These are phyloP conservation scores for Centella asiatica DNA, from an alignment of 129 eudicot species.

Conservation along the genomic window DNA sequence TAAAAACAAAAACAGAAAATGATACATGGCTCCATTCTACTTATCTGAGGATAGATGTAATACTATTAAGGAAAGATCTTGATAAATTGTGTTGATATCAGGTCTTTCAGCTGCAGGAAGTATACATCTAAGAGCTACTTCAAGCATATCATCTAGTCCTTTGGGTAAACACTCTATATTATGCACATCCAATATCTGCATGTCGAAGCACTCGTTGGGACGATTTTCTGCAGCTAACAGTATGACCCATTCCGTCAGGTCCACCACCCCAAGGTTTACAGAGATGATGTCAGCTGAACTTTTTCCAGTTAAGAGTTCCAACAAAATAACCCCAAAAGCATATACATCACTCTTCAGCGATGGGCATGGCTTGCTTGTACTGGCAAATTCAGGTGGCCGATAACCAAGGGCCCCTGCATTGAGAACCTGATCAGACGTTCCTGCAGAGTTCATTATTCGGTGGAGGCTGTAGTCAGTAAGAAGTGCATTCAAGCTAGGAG, in stretches of 20 bases:
- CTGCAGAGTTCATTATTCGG: conserved; percentile 69
- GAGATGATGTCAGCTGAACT: conserved; percentile 49
- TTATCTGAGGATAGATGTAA: conserved; percentile 1
- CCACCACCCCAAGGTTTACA: conserved; percentile 45
- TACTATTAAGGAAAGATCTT: conserved; percentile 42
- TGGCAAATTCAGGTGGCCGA: conserved; percentile 78
- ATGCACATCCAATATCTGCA: conserved; percentile 16
- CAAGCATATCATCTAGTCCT: conserved; percentile 42
- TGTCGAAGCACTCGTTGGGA: conserved; percentile 39
- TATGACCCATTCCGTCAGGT: conserved; percentile 72
- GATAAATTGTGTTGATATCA: conserved; percentile 46
- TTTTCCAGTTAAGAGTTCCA: conserved; percentile 71
- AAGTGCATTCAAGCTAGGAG: conserved; percentile 37
- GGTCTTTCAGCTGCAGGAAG: conserved; percentile 86
- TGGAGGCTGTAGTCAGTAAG: conserved; percentile 81
- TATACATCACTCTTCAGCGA: conserved; percentile 77
- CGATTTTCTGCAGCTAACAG: conserved; percentile 49
- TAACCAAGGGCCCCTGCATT: conserved; percentile 77
- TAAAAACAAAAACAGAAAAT: no score
- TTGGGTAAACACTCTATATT: conserved; percentile 14
- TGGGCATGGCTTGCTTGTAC: conserved; percentile 78
- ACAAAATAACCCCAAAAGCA: conserved; percentile 72
- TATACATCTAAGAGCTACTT: conserved; percentile 61
- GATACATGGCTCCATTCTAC: neutral
- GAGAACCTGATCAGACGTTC: conserved; percentile 76